Evolutionary conservation across 2,329 filamentous ascomycete genomes (phyloP).

Genomic region (Paramyrothecium roridum): DNA sequence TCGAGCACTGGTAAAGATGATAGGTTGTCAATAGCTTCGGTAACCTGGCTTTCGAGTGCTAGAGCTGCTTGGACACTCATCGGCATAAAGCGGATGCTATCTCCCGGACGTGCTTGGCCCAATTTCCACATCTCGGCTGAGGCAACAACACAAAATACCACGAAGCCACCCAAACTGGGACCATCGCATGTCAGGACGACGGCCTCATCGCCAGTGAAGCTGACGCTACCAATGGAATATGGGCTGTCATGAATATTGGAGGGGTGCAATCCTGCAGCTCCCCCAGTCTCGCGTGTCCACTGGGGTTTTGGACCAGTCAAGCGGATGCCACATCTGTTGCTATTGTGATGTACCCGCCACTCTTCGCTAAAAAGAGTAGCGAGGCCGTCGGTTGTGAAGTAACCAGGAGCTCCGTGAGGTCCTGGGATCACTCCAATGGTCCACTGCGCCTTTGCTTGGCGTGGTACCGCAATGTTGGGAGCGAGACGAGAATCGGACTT

Average conservation of each 20-base stretch:
- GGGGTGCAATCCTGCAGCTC: constrained; percentile 34
- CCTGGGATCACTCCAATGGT: constrained; percentile 32
- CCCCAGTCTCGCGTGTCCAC: constrained; percentile 34
- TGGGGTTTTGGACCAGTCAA: constrained; percentile 31
- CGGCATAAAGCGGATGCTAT: constrained; percentile 28
- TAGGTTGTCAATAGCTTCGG: constrained; percentile 15
- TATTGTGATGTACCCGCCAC: constrained; percentile 38
- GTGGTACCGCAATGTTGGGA: constrained; percentile 15
- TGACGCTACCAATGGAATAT: constrained; percentile 37
- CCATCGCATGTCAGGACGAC: constrained; percentile 36
- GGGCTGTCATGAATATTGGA: constrained; percentile 38
- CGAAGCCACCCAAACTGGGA: constrained; percentile 37
- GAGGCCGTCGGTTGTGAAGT: constrained; percentile 28
- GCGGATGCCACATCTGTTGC: constrained; percentile 34
- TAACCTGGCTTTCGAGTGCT: constrained; percentile 16
- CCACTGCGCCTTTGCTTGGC: constrained; percentile 21
- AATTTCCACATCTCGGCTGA: constrained; percentile 38
- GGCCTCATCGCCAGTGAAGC: constrained; percentile 38
- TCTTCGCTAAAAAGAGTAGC: constrained; percentile 25
- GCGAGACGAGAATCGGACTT: not conserved
- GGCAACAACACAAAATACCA: constrained; percentile 33
- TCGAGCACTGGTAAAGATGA: constrained; percentile 1
- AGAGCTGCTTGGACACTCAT: constrained; percentile 21
- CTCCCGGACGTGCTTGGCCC: constrained; percentile 35
- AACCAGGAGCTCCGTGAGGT: constrained; percentile 34